A percentile compares a stretch with the other conserved stretches of the same genome.
Evolutionary conservation across 2,329 filamentous ascomycete species (phyloP).

Genomic region (Cercospora sojina): DNA sequence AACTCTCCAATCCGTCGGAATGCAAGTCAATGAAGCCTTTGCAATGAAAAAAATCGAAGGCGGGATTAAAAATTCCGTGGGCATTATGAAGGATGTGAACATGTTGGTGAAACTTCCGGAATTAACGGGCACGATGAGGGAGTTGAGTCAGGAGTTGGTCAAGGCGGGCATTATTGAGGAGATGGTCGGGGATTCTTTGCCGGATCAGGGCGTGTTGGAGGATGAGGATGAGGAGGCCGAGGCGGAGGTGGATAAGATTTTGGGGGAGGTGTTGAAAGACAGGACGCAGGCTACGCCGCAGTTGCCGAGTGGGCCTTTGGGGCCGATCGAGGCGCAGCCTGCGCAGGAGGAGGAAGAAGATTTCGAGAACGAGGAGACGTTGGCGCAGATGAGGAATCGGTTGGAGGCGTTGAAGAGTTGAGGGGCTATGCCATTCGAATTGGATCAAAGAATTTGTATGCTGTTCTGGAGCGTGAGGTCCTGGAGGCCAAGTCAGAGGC

Average conservation of each 20-base stretch:
- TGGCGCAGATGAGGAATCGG: slow-evolving; percentile 90
- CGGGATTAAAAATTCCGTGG: slow-evolving; percentile 78
- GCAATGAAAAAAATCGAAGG: slow-evolving; percentile 94
- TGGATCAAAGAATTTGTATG: too few relatives aligned
- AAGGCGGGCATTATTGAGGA: slow-evolving; percentile 97
- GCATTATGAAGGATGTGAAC: slow-evolving; percentile 98
- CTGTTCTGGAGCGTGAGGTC: background rate
- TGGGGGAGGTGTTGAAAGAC: slow-evolving; percentile 87
- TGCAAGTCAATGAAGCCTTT: slow-evolving; percentile 98
- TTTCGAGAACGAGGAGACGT: slow-evolving; percentile 82
- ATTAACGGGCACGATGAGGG: slow-evolving; percentile 83
- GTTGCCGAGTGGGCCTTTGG: slow-evolving; percentile 50
- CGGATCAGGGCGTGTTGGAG: slow-evolving; percentile 68
- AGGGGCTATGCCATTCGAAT: background rate
- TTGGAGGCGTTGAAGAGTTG: slow-evolving; percentile 88
- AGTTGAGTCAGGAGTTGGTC: slow-evolving; percentile 81
- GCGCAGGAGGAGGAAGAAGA: slow-evolving; percentile 64
- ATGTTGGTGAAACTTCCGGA: slow-evolving; percentile 79
- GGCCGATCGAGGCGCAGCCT: slow-evolving; percentile 53
- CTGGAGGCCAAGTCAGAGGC: background rate
- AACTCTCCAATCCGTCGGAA: slow-evolving; percentile 86
- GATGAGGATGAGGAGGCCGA: slow-evolving; percentile 74
- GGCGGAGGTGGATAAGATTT: slow-evolving; percentile 84
- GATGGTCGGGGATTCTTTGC: slow-evolving; percentile 85
- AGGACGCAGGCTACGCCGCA: slow-evolving; percentile 57